A percentile compares a stretch with the other conserved stretches of the same genome.
These are phyloP conservation scores for Dysphania ambrosioides DNA, from an alignment of 148 eudicot genomes.

Conservation along the genomic window DNA sequence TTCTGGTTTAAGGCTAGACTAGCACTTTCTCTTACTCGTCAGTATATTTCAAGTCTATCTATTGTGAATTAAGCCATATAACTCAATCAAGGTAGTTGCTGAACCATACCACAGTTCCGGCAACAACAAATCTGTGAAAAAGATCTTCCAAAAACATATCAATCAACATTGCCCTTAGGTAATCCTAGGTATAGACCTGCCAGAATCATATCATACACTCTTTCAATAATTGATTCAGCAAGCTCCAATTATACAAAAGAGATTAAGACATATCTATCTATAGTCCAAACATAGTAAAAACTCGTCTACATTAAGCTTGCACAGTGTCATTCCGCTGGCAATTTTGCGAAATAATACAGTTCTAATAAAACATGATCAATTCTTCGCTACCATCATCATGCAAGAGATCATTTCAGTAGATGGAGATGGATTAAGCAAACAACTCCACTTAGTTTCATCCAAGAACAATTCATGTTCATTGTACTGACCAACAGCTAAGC, in stretches of 20 bases:
- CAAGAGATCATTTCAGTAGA: not conserved
- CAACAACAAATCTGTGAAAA: not conserved
- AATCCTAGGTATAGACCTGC: no score
- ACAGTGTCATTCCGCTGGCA: not conserved
- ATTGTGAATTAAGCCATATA: not conserved
- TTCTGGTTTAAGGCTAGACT: no score
- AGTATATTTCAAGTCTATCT: not conserved
- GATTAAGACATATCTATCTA: not conserved
- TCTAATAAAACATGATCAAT: not conserved
- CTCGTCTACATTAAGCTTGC: not conserved
- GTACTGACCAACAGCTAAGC: not conserved
- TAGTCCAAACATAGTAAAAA: not conserved
- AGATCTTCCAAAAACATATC: no score
- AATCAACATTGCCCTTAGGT: not conserved
- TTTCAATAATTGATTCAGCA: not conserved
- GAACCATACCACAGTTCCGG: not conserved
- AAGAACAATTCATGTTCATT: not conserved
- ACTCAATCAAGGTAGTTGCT: not conserved
- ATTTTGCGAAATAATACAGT: no score
- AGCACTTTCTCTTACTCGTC: no score
- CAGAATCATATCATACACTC: no score
- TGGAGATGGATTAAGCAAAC: not conserved
- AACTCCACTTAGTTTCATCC: not conserved
- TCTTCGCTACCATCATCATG: no score
- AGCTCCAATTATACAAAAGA: not conserved